These are phyloP conservation scores for Crithidia mellificae DNA, from an alignment of 208 protist species.

Conservation along the genomic window DNA sequence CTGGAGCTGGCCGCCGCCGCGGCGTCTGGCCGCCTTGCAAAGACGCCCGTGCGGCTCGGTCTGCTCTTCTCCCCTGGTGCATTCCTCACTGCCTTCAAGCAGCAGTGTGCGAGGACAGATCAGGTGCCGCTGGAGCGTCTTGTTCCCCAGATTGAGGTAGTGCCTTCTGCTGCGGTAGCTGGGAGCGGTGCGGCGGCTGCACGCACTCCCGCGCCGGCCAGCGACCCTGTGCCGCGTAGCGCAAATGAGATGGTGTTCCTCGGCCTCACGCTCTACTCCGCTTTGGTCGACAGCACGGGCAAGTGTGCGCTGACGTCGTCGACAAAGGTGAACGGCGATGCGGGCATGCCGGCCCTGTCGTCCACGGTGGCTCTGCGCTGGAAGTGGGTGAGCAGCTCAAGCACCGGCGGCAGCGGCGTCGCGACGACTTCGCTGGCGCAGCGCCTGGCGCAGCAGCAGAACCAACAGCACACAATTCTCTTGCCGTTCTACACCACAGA, in stretches of 20 bases:
- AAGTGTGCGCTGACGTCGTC: conserved; percentile 48
- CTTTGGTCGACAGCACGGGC: conserved; percentile 40
- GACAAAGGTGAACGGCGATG: conserved; percentile 19
- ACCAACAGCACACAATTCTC: conserved; percentile 23
- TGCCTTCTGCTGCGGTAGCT: neutral
- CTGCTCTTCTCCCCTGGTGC: conserved; percentile 95
- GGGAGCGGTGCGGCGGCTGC: too few species aligned
- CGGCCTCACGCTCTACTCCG: conserved; percentile 61
- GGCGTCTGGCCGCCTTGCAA: conserved; percentile 21
- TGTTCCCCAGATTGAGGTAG: conserved; percentile 65
- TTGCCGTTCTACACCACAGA: conserved; percentile 89
- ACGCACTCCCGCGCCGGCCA: neutral
- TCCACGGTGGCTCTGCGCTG: conserved; percentile 44
- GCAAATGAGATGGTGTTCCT: conserved; percentile 23
- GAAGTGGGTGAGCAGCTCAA: conserved; percentile 42
- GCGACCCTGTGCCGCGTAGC: conserved; percentile 8
- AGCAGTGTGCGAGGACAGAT: conserved; percentile 88
- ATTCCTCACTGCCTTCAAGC: conserved; percentile 97
- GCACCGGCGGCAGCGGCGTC: conserved; percentile 4
- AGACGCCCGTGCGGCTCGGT: conserved; percentile 87
- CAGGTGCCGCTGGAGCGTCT: conserved; percentile 94
- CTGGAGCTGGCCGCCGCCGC: conserved; percentile 61
- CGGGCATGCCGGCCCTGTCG: conserved; percentile 27
- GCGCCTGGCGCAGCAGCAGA: conserved; percentile 35
- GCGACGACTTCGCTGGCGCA: conserved; percentile 33